These are phyloP conservation scores for Ustilago shanxiensis DNA, from an alignment of 1,284 basidiomycete genomes.

Conservation along the genomic window DNA sequence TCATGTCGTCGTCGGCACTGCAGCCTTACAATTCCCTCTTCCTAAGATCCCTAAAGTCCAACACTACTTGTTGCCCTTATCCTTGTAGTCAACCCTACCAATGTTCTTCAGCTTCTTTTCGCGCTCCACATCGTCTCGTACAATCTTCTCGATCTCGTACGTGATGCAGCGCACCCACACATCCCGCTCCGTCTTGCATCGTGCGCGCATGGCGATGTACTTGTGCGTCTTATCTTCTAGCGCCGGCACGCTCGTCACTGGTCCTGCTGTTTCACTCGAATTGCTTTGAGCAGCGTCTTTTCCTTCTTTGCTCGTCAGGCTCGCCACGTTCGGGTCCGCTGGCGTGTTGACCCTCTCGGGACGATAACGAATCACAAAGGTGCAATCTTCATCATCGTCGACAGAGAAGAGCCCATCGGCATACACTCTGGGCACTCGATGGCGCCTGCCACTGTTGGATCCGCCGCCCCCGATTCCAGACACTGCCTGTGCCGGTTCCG, in stretches of 20 bases:
- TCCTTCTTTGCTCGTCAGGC: slow-evolving; percentile 12
- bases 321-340: slow-evolving; percentile 36
- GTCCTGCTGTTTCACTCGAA: not conserved
- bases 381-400: slow-evolving; percentile 69
- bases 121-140: slow-evolving; percentile 63
- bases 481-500: slow-evolving; percentile 52
- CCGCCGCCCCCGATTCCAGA: slow-evolving; percentile 48
- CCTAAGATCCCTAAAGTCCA: no score
- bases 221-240: slow-evolving; percentile 77
- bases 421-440: slow-evolving; percentile 64
- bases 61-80: slow-evolving; percentile 13
- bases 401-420: slow-evolving; percentile 62
- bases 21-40: not conserved
- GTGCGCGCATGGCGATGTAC: slow-evolving; percentile 78
- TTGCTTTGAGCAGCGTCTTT: slow-evolving; percentile 16
- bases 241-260: slow-evolving; percentile 71
- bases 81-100: slow-evolving; percentile 48
- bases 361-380: slow-evolving; percentile 66
- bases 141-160: slow-evolving; percentile 82
- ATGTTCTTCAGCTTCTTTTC: slow-evolving; percentile 64
- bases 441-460: slow-evolving; percentile 49
- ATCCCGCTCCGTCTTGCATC: slow-evolving; percentile 84
- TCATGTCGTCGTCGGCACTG: not conserved
- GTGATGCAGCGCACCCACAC: slow-evolving; percentile 88
- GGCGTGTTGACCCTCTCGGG: slow-evolving; percentile 53